Conservation (phyloP, 75 land plant genomes). For the Sequoiadendron giganteum region DNA sequence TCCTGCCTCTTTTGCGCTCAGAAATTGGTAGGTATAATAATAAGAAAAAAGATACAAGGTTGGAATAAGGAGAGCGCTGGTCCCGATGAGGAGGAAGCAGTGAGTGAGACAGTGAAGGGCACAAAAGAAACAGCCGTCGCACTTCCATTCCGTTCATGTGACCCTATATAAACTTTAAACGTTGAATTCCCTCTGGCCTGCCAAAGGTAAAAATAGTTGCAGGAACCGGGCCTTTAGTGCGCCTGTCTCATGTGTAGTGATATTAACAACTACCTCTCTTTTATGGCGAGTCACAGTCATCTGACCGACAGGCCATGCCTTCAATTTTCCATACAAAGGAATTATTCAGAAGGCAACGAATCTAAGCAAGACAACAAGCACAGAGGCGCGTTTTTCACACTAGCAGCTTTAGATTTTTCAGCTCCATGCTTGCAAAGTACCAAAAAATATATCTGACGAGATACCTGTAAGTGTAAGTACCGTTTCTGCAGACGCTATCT, state of each 20-base stretch:
- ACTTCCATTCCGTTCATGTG: neutral
- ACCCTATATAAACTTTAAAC: neutral
- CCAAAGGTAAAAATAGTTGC: no score
- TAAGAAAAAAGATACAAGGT: no score
- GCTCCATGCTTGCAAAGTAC: conserved; percentile 7
- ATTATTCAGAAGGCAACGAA: neutral
- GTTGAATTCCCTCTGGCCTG: no score
- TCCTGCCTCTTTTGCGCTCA: no score
- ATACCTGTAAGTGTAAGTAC: neutral
- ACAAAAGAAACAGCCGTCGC: neutral
- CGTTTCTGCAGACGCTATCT: neutral
- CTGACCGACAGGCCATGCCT: neutral
- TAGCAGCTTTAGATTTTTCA: neutral
- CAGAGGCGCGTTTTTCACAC: neutral
- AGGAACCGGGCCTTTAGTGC: no score
- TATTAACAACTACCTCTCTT: neutral
- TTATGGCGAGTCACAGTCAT: neutral
- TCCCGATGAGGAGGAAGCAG: neutral
- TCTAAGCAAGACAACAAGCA: neutral
- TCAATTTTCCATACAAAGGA: neutral
- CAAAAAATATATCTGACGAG: neutral
- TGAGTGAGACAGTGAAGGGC: neutral
- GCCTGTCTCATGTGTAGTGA: no score
- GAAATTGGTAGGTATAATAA: no score
- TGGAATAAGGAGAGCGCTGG: no score